These are phyloP conservation scores for Asterophora lycoperdoides DNA, from an alignment of 768 basidiomycete species.

Conservation along the genomic window DNA sequence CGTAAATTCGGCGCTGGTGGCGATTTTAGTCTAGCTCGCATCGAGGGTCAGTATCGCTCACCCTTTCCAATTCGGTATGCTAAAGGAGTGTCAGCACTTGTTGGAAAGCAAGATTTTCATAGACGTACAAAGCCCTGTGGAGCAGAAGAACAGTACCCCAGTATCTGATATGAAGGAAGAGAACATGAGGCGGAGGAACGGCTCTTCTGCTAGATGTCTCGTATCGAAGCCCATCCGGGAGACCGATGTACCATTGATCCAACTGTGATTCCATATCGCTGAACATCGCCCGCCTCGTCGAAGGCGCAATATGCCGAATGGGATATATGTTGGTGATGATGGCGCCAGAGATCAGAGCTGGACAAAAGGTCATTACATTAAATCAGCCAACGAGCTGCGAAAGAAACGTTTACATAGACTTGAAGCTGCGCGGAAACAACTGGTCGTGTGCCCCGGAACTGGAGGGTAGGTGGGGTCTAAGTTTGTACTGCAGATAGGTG, in stretches of 20 bases:
- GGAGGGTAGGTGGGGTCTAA: constrained; percentile 41
- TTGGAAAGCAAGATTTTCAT: neutral
- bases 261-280: constrained; percentile 58
- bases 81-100: constrained; percentile 22
- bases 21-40: constrained; percentile 5
- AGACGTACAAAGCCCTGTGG: constrained; percentile 74
- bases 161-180: constrained; percentile 70
- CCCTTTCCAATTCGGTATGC: constrained; percentile 74
- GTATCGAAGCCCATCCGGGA: constrained; percentile 61
- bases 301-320: constrained; percentile 45
- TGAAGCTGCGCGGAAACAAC: constrained; percentile 51
- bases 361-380: constrained; percentile 1
- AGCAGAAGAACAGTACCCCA: constrained; percentile 72
- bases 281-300: constrained; percentile 46
- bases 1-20: constrained; percentile 38
- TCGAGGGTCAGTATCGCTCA: constrained; percentile 24
- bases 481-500: constrained; percentile 37
- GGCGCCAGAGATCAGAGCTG: constrained; percentile 64
- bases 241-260: constrained; percentile 69
- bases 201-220: constrained; percentile 51
- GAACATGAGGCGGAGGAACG: constrained; percentile 58
- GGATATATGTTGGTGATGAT: constrained; percentile 71
- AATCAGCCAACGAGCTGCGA: neutral
- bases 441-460: constrained; percentile 45
- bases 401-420: constrained; percentile 47